Percentiles rank a stretch among this genome's conserved stretches.
phyloP scores from a whole-genome alignment of 345 rosid species.

The Luvunga scandens region DNA sequence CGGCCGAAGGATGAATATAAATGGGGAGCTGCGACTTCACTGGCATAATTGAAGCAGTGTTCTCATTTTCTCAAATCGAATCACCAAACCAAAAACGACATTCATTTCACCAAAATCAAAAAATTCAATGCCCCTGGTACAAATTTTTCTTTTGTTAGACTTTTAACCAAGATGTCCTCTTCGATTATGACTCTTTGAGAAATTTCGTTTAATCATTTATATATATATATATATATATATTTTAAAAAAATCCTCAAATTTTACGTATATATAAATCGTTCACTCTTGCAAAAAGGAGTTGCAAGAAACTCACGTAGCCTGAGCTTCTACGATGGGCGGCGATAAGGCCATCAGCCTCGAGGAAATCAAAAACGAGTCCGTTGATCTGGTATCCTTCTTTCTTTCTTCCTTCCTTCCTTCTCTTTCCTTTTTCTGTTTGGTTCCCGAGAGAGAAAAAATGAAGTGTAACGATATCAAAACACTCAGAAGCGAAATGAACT shows the following conservation, averaged over 20 bases:
- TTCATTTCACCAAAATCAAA: background rate
- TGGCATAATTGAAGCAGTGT: background rate
- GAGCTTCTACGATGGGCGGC: constrained; percentile 26
- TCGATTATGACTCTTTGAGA: background rate
- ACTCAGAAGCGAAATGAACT: background rate
- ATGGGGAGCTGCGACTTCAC: background rate
- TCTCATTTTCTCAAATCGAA: background rate
- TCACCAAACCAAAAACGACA: background rate
- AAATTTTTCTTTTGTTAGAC: background rate
- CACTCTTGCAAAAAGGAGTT: background rate
- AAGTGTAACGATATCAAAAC: background rate
- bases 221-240: background rate
- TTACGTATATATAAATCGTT: background rate
- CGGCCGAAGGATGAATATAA: background rate
- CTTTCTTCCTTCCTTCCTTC: background rate
- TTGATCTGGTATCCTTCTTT: constrained; percentile 54
- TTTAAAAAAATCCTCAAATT: background rate
- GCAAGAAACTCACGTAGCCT: background rate
- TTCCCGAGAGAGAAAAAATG: background rate
- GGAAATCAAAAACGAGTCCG: constrained; percentile 67
- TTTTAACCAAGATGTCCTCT: background rate
- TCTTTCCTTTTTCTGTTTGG: background rate
- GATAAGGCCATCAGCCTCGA: constrained; percentile 51
- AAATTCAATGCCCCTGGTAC: background rate
- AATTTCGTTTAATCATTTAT: background rate